These are phyloP conservation scores for Carex parvula DNA, from an alignment of 176 grass and related monocot species.

Conservation along the genomic window DNA sequence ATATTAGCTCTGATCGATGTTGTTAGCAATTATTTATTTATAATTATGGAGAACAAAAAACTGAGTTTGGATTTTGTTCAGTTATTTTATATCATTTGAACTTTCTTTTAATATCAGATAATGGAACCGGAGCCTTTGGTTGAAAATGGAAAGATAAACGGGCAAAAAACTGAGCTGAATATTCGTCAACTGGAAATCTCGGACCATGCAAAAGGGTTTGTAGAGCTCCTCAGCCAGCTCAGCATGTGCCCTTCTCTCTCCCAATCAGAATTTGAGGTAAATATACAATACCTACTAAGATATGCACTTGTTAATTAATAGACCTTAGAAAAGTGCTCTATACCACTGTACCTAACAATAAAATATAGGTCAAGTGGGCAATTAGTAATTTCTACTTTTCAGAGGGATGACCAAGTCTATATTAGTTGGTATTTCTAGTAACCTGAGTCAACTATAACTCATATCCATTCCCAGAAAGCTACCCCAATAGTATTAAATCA, in stretches of 20 bases:
- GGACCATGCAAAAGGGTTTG: constrained; percentile 61
- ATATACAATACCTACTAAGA: background rate
- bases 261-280: constrained; percentile 45
- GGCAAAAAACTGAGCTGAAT: constrained; percentile 4
- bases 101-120: constrained; percentile 5
- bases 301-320: background rate
- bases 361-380: background rate
- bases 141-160: background rate
- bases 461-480: too few relatives aligned
- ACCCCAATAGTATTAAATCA: background rate
- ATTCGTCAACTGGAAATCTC: constrained; percentile 61
- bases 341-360: background rate
- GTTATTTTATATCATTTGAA: background rate
- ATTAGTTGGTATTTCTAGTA: background rate
- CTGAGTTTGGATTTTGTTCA: background rate
- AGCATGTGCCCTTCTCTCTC: constrained; percentile 59
- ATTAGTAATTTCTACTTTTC: background rate
- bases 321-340: background rate
- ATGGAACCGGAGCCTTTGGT: background rate
- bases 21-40: background rate
- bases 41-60: background rate
- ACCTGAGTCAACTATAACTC: too few relatives aligned
- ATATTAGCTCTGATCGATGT: background rate
- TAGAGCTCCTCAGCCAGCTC: constrained; percentile 61
- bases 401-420: background rate